These are phyloP conservation scores for Blastocladiella emersonii DNA, from an alignment of 371 early-diverging fungal species.

Conservation along the genomic window DNA sequence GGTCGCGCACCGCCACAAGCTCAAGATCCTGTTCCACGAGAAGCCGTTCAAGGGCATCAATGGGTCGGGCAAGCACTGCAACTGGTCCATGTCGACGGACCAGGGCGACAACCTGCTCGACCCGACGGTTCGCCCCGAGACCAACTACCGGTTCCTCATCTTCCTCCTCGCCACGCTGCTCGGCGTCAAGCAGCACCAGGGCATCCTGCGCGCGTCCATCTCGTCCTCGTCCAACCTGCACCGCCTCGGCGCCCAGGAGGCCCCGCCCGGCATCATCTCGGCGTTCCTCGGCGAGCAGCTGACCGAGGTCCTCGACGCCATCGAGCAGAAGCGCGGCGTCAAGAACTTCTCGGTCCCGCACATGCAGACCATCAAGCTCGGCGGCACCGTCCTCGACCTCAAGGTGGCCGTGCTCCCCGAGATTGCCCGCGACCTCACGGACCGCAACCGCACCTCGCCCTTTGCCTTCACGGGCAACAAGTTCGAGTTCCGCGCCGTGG, in stretches of 20 bases:
- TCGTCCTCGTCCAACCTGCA: conserved; percentile 91
- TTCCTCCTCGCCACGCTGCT: conserved; percentile 80
- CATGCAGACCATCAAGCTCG: conserved; percentile 76
- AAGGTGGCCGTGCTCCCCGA: conserved; percentile 83
- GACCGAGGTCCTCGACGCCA: conserved; percentile 76
- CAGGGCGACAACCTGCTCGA: conserved; percentile 89
- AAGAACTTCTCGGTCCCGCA: conserved; percentile 67
- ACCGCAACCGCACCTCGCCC: conserved; percentile 97
- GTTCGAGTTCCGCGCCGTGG: conserved; percentile 98
- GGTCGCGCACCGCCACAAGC: conserved; percentile 90
- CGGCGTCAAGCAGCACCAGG: conserved; percentile 80
- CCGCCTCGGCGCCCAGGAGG: conserved; percentile 95
- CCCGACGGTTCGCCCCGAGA: conserved; percentile 82
- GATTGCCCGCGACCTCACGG: conserved; percentile 90
- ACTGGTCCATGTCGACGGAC: conserved; percentile 94
- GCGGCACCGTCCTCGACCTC: conserved; percentile 86
- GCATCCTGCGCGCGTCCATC: conserved; percentile 74
- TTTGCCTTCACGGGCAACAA: conserved; percentile 99
- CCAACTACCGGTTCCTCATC: conserved; percentile 89
- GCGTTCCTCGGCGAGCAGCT: conserved; percentile 92
- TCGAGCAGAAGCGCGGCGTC: conserved; percentile 75
- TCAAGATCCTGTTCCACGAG: conserved; percentile 93
- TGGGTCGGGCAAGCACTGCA: conserved; percentile 97
- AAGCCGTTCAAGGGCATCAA: conserved; percentile 98
- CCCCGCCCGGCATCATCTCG: conserved; percentile 93